Conservation (phyloP, 371 early-diverging fungal species). For the Mortierella sp. region DNA sequence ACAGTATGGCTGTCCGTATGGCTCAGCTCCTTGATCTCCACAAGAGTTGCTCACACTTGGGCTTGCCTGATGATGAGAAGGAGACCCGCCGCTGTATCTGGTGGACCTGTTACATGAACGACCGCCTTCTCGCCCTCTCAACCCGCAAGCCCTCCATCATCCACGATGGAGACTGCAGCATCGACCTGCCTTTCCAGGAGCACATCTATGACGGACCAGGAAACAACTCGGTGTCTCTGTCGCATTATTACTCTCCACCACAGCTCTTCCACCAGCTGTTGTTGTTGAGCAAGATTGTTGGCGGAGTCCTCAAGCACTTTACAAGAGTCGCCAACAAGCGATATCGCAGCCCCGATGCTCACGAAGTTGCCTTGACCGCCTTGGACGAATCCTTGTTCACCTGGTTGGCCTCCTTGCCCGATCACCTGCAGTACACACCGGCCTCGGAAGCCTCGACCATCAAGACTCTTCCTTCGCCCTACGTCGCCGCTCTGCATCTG, state of each 20-base stretch:
- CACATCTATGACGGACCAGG: constrained; percentile 57
- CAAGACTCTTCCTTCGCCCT: constrained; percentile 54
- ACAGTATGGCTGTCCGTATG: constrained; percentile 57
- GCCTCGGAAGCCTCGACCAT: constrained; percentile 40
- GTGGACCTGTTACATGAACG: constrained; percentile 59
- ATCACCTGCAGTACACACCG: constrained; percentile 52
- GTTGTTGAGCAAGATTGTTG: constrained; percentile 51
- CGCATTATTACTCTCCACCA: constrained; percentile 56
- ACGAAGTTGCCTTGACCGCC: constrained; percentile 49
- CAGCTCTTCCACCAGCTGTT: constrained; percentile 51
- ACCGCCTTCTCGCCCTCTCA: constrained; percentile 50
- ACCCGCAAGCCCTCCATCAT: constrained; percentile 54
- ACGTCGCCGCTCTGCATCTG: constrained; percentile 52
- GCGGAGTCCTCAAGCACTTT: constrained; percentile 53
- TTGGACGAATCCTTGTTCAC: constrained; percentile 54
- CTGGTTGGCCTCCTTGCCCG: constrained; percentile 51
- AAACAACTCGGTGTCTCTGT: constrained; percentile 49
- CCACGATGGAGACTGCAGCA: constrained; percentile 54
- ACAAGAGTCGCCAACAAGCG: constrained; percentile 53
- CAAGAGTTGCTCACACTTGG: constrained; percentile 47
- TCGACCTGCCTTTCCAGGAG: constrained; percentile 56
- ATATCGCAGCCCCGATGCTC: constrained; percentile 46
- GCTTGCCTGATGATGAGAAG: constrained; percentile 48
- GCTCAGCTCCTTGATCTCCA: constrained; percentile 53
- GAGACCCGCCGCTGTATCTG: constrained; percentile 57